Evolutionary conservation across 768 basidiomycete genomes (phyloP).

Genomic region (Podaxis sp.): DNA sequence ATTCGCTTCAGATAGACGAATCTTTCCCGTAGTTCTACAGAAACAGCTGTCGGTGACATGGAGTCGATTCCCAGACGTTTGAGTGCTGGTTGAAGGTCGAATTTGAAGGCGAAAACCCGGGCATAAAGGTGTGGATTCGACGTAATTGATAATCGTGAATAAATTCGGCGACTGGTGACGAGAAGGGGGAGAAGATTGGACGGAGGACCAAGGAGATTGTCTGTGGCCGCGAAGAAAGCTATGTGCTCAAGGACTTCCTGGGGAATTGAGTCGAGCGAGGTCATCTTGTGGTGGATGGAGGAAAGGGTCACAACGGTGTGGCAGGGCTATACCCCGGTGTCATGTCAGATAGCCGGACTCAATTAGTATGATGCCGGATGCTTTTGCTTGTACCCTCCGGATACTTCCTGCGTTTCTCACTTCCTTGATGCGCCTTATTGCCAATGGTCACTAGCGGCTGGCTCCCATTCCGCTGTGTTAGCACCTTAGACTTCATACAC

Average conservation of each 20-base stretch:
- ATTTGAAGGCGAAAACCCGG: constrained; percentile 64
- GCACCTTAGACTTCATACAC: too few relatives aligned
- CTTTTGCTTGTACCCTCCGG: neutral
- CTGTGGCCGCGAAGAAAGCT: constrained; percentile 61
- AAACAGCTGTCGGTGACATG: constrained; percentile 43
- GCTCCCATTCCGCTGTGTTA: neutral
- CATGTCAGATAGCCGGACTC: constrained; percentile 11
- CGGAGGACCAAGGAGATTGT: constrained; percentile 59
- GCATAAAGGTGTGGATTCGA: constrained; percentile 73
- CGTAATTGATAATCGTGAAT: constrained; percentile 48
- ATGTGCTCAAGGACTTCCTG: constrained; percentile 81
- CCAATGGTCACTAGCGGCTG: neutral
- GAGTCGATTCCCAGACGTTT: constrained; percentile 48
- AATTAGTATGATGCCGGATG: neutral
- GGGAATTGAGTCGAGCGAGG: constrained; percentile 54
- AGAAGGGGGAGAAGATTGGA: constrained; percentile 58
- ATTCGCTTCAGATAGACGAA: constrained; percentile 59
- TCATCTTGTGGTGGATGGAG: constrained; percentile 23
- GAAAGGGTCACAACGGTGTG: constrained; percentile 6
- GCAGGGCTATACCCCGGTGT: constrained; percentile 3
- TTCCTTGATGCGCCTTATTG: neutral
- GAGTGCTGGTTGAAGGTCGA: constrained; percentile 54
- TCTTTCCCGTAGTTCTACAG: constrained; percentile 65
- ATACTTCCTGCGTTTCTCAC: neutral
- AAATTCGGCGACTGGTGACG: constrained; percentile 43